Evolutionary conservation across 2,329 filamentous ascomycete species (phyloP).

Genomic region (Pseudocercospora cruenta): DNA sequence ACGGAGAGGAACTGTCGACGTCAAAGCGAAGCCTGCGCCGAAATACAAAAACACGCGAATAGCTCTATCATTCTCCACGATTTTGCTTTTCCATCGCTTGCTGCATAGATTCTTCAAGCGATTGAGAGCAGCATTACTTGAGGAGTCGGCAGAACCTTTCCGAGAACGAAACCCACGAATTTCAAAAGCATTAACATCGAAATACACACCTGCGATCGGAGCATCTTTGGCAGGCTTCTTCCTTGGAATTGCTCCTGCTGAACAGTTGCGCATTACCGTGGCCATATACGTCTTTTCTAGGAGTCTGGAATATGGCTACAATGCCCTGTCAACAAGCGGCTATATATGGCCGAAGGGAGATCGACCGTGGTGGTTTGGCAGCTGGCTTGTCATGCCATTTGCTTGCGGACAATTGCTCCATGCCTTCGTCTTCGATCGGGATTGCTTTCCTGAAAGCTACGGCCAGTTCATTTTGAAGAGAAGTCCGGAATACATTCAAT

Average conservation of each 20-base stretch:
- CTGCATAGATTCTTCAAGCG: constrained; percentile 87
- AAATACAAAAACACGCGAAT: constrained; percentile 67
- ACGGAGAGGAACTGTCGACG: constrained; percentile 28
- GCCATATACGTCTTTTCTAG: constrained; percentile 81
- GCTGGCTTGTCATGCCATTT: constrained; percentile 56
- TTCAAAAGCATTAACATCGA: constrained; percentile 74
- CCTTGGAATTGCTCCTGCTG: constrained; percentile 73
- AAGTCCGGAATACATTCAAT: constrained; percentile 78
- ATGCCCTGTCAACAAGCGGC: constrained; percentile 72
- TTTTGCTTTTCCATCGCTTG: constrained; percentile 84
- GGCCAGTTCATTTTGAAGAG: constrained; percentile 69
- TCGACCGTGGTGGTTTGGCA: constrained; percentile 67
- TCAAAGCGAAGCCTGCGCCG: constrained; percentile 18
- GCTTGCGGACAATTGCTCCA: constrained; percentile 55
- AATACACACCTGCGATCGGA: constrained; percentile 84
- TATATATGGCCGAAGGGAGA: constrained; percentile 54
- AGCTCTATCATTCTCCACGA: constrained; percentile 79
- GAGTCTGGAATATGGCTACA: constrained; percentile 84
- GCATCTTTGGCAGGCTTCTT: constrained; percentile 84
- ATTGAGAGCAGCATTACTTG: constrained; percentile 75
- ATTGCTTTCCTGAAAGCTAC: constrained; percentile 59
- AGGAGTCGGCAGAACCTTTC: constrained; percentile 77
- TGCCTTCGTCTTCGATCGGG: constrained; percentile 56
- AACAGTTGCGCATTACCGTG: constrained; percentile 74
- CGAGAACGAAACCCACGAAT: constrained; percentile 79